Evolutionary conservation across 2,329 filamentous ascomycete genomes (phyloP), one percentile per base, ranked within the genome.

Genomic region (Emydomyces testavorans): DNA sequence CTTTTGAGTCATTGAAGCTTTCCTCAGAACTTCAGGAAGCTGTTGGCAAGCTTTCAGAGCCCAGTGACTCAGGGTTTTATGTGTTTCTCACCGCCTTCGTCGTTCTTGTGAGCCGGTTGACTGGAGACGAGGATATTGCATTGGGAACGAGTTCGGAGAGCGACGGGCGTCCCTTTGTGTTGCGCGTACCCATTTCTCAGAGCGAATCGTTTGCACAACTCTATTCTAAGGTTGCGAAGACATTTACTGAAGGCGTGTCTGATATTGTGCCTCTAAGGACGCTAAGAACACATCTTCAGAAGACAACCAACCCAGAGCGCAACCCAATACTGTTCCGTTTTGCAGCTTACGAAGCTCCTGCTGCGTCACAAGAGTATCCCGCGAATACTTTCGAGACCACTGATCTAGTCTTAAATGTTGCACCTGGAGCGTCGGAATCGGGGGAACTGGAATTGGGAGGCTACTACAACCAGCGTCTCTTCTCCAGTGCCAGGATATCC

Each of bases 51-150:
- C 53, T 71, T 50, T 49, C 44, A 16, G 39, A 28, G 16, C 31
- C 50, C 26, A 31, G 32, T 26, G 50, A 50, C 15, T 63, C 66
- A 3, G 52, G 58, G 0, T 70, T 70, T 45, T 65, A 62, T 2
- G 59, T 70, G 34, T 60, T 72, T 39, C 55, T 72, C 50, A 63
- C 69, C 18, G 67, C 69, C 16, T 68, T 70, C 39, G 60, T 70
- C 2, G 60, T 70, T 42, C 58, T 72, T 37, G 67, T 69, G 18
- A 64, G 64, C 51, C 65, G 70, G 50, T 57, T 72, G 53, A 72
- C 69, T 11, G 70, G 70, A 15, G 70, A 72, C 50, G 70, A 72
- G 52, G 70, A 72, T 54, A 71, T 72, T 51, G 66, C 68, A 28
- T 59, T 72, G 47, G 70, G 66, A 29, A 70, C 69, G 37, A 71